phyloP scores from a whole-genome alignment of 805 yeast genomes.

The Teunomyces funiuensis region DNA sequence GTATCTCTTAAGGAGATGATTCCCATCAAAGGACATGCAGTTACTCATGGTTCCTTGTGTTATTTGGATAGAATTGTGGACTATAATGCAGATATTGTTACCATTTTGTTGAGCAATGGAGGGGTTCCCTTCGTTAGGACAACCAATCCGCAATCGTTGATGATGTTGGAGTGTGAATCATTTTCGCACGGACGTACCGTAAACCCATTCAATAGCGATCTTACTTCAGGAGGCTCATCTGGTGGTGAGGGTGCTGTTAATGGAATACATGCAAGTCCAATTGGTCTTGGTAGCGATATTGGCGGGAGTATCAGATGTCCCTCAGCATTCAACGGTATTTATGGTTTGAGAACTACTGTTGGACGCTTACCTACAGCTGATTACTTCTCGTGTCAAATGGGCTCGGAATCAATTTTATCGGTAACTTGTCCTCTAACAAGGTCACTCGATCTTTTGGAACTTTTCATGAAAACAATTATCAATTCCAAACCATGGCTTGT shows the following conservation, averaged over 20 bases:
- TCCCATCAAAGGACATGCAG: slow-evolving; percentile 46
- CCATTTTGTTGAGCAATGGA: slow-evolving; percentile 43
- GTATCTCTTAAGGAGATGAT: slow-evolving; percentile 43
- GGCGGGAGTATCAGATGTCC: slow-evolving; percentile 55
- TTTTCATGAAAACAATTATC: slow-evolving; percentile 43
- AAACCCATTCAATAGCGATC: slow-evolving; percentile 44
- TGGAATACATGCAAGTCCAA: slow-evolving; percentile 43
- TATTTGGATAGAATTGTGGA: slow-evolving; percentile 32
- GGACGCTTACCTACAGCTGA: slow-evolving; percentile 45
- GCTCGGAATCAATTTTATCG: slow-evolving; percentile 37
- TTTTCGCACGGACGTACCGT: slow-evolving; percentile 46
- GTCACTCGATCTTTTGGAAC: slow-evolving; percentile 37
- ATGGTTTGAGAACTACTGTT: slow-evolving; percentile 45
- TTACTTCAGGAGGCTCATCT: slow-evolving; percentile 54
- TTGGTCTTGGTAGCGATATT: slow-evolving; percentile 57
- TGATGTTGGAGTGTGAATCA: slow-evolving; percentile 48
- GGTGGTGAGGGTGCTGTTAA: slow-evolving; percentile 56
- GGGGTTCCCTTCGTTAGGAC: slow-evolving; percentile 59
- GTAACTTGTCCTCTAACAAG: slow-evolving; percentile 51
- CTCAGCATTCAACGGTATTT: slow-evolving; percentile 41
- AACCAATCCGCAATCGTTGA: slow-evolving; percentile 51
- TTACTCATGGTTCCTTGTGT: slow-evolving; percentile 50
- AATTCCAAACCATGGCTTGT: slow-evolving; percentile 44
- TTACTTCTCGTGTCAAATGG: slow-evolving; percentile 32
- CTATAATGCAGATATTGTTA: slow-evolving; percentile 40